phyloP scores from a whole-genome alignment of 2,329 filamentous ascomycete species.

The Zymoseptoria tritici region DNA sequence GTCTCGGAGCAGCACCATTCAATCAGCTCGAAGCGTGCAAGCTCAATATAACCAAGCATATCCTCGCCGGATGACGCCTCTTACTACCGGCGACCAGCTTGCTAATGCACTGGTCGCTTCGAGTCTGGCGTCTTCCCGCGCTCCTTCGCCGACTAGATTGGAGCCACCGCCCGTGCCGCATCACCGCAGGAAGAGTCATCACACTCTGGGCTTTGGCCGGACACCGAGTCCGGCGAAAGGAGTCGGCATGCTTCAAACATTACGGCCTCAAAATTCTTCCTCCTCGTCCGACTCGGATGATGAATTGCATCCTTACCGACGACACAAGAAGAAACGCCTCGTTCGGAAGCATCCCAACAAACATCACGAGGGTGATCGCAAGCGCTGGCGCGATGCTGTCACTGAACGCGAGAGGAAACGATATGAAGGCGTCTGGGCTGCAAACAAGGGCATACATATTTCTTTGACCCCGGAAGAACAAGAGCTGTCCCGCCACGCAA shows the following conservation, averaged over 20 bases:
- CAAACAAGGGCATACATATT: slow-evolving; percentile 57
- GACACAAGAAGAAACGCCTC: slow-evolving; percentile 53
- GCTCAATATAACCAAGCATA: slow-evolving; percentile 30
- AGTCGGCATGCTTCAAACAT: slow-evolving; percentile 55
- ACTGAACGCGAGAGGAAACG: slow-evolving; percentile 66
- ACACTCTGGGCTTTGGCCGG: slow-evolving; percentile 29
- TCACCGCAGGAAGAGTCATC: slow-evolving; percentile 12
- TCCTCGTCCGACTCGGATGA: slow-evolving; percentile 32
- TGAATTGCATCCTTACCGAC: slow-evolving; percentile 40
- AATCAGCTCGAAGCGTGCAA: slow-evolving; percentile 22
- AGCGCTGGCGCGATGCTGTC: slow-evolving; percentile 69
- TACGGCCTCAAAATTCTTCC: slow-evolving; percentile 47
- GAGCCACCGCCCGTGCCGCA: slow-evolving; percentile 34
- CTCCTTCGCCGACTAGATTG: slow-evolving; percentile 34
- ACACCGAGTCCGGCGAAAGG: slow-evolving; percentile 39
- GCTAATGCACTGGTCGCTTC: slow-evolving; percentile 69
- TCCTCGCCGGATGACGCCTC: slow-evolving; percentile 34
- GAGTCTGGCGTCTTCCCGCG: slow-evolving; percentile 55
- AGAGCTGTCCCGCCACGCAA: slow-evolving; percentile 4
- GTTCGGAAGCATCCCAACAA: slow-evolving; percentile 56
- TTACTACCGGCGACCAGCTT: slow-evolving; percentile 56
- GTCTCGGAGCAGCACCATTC: slow-evolving; percentile 16
- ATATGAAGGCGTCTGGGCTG: slow-evolving; percentile 80
- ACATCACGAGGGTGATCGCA: slow-evolving; percentile 66
- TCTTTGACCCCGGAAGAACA: slow-evolving; percentile 21